A percentile compares a stretch with the other conserved stretches of the same genome.
These are phyloP conservation scores for Pseudogymnoascus pannorum DNA, from an alignment of 2,329 filamentous ascomycete genomes.

Conservation along the genomic window DNA sequence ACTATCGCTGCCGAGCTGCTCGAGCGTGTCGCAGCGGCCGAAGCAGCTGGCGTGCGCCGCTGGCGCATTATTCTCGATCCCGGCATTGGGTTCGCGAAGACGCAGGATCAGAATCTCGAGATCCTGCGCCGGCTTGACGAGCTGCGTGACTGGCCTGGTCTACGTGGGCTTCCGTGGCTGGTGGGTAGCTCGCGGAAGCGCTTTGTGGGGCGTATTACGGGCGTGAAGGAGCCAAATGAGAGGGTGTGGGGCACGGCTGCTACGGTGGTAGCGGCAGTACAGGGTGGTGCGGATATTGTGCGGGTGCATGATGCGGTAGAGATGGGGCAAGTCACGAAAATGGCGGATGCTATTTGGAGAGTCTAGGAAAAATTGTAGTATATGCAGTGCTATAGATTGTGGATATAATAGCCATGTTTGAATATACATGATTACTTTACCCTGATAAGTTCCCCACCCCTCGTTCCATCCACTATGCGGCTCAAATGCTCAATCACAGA, in stretches of 20 bases:
- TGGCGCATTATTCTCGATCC: conserved; percentile 96
- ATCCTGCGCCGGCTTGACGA: conserved; percentile 61
- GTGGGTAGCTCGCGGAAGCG: conserved; percentile 82
- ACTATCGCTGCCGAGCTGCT: conserved; percentile 51
- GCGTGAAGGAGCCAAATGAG: conserved; percentile 61
- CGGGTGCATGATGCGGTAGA: conserved; percentile 84
- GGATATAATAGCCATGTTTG: conserved; percentile 4
- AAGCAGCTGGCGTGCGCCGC: conserved; percentile 72
- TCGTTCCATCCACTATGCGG: neutral
- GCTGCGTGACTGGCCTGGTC: conserved; percentile 55
- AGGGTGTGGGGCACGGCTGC: conserved; percentile 82
- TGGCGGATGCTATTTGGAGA: conserved; percentile 90
- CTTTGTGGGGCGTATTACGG: conserved; percentile 80
- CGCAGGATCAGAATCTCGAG: conserved; percentile 69
- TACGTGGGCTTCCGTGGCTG: conserved; percentile 75
- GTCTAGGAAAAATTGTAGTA: conserved; percentile 9
- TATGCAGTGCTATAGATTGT: conserved; percentile 1
- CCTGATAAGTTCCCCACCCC: neutral
- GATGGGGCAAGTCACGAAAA: conserved; percentile 76
- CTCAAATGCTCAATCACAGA: neutral
- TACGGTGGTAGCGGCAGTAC: conserved; percentile 76
- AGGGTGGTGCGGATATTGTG: conserved; percentile 84
- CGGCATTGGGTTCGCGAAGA: conserved; percentile 90
- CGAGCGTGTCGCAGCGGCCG: conserved; percentile 61
- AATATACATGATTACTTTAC: conserved; percentile 1